These are phyloP conservation scores for Starmera dryadoides DNA, from an alignment of 805 yeast genomes.

Conservation along the genomic window DNA sequence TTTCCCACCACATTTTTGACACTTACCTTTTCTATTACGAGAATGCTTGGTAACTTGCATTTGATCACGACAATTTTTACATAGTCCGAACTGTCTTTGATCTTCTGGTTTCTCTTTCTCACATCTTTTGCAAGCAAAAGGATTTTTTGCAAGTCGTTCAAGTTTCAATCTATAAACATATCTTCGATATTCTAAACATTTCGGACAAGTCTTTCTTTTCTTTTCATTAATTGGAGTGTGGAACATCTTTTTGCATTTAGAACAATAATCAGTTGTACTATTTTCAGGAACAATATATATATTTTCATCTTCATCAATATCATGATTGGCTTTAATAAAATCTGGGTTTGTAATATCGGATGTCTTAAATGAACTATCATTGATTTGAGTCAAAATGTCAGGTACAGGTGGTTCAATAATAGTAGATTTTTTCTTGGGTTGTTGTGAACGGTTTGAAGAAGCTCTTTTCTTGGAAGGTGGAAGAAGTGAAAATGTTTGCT, in stretches of 20 bases:
- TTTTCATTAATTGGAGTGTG: slow-evolving; percentile 29
- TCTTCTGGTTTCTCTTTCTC: slow-evolving; percentile 47
- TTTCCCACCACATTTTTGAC: slow-evolving; percentile 65
- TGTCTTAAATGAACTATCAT: no score
- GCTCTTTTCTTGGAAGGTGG: no score
- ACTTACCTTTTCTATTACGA: slow-evolving; percentile 55
- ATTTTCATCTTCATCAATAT: neutral
- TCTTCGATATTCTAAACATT: slow-evolving; percentile 58
- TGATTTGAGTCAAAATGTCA: no score
- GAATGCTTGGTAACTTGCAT: slow-evolving; percentile 48
- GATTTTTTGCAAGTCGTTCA: slow-evolving; percentile 47
- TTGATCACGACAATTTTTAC: slow-evolving; percentile 51
- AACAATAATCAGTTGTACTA: slow-evolving; percentile 24
- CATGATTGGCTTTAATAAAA: no score
- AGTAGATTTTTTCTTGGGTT: no score
- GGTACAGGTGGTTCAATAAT: no score
- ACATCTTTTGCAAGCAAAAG: slow-evolving; percentile 61
- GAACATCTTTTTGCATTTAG: slow-evolving; percentile 56
- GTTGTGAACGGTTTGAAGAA: no score
- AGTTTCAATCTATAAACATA: slow-evolving; percentile 63
- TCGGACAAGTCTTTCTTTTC: slow-evolving; percentile 50
- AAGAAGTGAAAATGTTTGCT: no score
- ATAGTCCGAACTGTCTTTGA: slow-evolving; percentile 46
- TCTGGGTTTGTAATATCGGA: no score
- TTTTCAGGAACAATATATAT: neutral